Evolutionary conservation across 495 filamentous ascomycete genomes (phyloP).

Genomic region (Filosporella fistucella): DNA sequence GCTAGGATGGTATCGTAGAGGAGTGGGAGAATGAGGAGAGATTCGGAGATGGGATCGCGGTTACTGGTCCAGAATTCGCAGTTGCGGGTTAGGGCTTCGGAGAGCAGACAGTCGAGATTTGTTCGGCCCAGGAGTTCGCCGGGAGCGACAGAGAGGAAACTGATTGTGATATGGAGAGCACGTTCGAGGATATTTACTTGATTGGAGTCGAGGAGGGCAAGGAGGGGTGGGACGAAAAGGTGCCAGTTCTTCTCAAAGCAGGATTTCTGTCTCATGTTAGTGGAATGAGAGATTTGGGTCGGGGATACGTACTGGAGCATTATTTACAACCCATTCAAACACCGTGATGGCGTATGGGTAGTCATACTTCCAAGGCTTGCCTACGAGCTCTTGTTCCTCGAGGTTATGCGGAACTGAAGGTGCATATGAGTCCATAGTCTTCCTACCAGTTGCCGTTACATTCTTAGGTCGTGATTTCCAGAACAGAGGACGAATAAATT

Average conservation of each 20-base stretch:
- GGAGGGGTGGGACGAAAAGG: constrained; percentile 76
- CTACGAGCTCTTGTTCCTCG: constrained; percentile 40
- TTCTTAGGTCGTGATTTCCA: constrained; percentile 56
- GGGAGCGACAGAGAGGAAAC: constrained; percentile 58
- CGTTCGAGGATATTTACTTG: constrained; percentile 47
- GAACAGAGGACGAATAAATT: constrained; percentile 64
- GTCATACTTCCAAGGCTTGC: constrained; percentile 71
- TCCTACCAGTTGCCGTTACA: constrained; percentile 59
- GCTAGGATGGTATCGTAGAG: constrained; percentile 64
- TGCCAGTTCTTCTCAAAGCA: constrained; percentile 51
- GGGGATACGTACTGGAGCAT: constrained; percentile 36
- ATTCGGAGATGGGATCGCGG: constrained; percentile 78
- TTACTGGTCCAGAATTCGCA: constrained; percentile 67
- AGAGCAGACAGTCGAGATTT: constrained; percentile 74
- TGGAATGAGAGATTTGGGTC: not conserved
- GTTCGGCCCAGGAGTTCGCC: constrained; percentile 58
- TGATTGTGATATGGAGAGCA: constrained; percentile 55
- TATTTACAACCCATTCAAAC: constrained; percentile 59
- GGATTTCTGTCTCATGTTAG: not conserved
- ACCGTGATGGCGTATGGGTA: constrained; percentile 57
- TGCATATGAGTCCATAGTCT: constrained; percentile 44
- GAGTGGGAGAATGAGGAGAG: constrained; percentile 55
- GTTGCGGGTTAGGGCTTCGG: constrained; percentile 71
- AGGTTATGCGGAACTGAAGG: constrained; percentile 33
- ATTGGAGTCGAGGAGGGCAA: constrained; percentile 74